A percentile compares a stretch with the other conserved stretches of the same genome.
These are phyloP conservation scores for Diaporthe sp. DNA, from an alignment of 2,329 filamentous ascomycete species.

Conservation along the genomic window DNA sequence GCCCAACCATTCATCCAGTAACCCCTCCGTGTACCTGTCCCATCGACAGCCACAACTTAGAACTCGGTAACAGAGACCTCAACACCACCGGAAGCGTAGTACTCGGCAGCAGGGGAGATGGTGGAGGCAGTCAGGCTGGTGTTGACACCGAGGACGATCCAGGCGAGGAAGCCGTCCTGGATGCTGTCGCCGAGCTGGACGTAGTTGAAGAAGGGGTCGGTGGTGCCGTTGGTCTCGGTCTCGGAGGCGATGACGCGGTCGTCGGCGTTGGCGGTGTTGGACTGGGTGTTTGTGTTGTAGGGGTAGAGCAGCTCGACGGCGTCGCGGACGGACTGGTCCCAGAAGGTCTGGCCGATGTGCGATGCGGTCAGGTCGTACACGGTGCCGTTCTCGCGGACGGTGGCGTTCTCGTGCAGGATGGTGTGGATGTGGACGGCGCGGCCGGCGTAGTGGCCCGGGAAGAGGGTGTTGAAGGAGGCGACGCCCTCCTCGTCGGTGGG, in stretches of 20 bases:
- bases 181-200: conserved; percentile 46
- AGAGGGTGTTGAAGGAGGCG: conserved; percentile 56
- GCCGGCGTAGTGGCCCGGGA: conserved; percentile 62
- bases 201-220: conserved; percentile 50
- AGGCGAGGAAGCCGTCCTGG: conserved; percentile 48
- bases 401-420: conserved; percentile 50
- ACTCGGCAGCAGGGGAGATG: conserved; percentile 48
- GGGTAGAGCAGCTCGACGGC: conserved; percentile 45
- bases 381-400: conserved; percentile 58
- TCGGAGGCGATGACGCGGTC: conserved; percentile 47
- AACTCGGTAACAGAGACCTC: conserved; percentile 5
- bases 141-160: conserved; percentile 51
- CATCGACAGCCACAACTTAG: not conserved
- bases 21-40: not conserved
- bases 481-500: conserved; percentile 56
- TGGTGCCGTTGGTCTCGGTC: conserved; percentile 47
- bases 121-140: conserved; percentile 42
- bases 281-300: conserved; percentile 48
- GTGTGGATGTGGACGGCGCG: conserved; percentile 63
- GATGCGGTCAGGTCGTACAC: conserved; percentile 48
- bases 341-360: conserved; percentile 50
- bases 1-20: too few relatives aligned
- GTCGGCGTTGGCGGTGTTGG: conserved; percentile 45
- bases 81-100: conserved; percentile 38
- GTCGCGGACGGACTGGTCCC: conserved; percentile 48